These are phyloP conservation scores for Epichloe festucae DNA, from an alignment of 2,329 filamentous ascomycete genomes.

Conservation along the genomic window DNA sequence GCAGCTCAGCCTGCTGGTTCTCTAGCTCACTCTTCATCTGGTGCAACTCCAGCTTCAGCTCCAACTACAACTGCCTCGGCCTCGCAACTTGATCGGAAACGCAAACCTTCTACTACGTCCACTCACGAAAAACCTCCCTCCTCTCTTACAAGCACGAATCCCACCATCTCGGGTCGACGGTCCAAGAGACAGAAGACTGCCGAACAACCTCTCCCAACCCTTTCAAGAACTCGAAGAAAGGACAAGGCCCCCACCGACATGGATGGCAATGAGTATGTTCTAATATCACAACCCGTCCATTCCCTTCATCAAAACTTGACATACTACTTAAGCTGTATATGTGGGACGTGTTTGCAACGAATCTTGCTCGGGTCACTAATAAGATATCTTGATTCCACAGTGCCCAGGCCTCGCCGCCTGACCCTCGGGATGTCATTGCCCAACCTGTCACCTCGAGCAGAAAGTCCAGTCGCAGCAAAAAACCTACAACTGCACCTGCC, in stretches of 20 bases:
- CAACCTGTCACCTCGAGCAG: slow-evolving; percentile 54
- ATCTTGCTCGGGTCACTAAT: slow-evolving; percentile 2
- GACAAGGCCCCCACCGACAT: slow-evolving; percentile 51
- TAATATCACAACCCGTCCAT: too few relatives aligned
- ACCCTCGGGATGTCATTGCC: slow-evolving; percentile 43
- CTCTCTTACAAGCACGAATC: slow-evolving; percentile 20
- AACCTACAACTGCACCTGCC: slow-evolving; percentile 33
- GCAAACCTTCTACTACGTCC: slow-evolving; percentile 47
- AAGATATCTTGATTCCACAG: slow-evolving; percentile 8
- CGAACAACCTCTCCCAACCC: slow-evolving; percentile 28
- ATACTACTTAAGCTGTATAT: neutral
- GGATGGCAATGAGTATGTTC: slow-evolving; percentile 56
- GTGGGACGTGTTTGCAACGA: neutral
- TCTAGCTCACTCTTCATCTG: slow-evolving; percentile 24
- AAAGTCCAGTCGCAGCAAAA: slow-evolving; percentile 61
- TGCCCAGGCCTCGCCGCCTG: slow-evolving; percentile 38
- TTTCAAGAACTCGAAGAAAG: slow-evolving; percentile 40
- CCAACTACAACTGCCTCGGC: slow-evolving; percentile 19
- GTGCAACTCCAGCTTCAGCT: slow-evolving; percentile 4
- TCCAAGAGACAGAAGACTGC: slow-evolving; percentile 60
- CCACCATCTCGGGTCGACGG: slow-evolving; percentile 37
- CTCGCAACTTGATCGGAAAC: slow-evolving; percentile 51
- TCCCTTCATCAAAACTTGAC: neutral
- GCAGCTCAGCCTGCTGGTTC: slow-evolving; percentile 33
- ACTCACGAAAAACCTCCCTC: slow-evolving; percentile 31